Evolutionary conservation across 2,329 filamentous ascomycete genomes (phyloP).

Genomic region (Arthrobotrys conoides): DNA sequence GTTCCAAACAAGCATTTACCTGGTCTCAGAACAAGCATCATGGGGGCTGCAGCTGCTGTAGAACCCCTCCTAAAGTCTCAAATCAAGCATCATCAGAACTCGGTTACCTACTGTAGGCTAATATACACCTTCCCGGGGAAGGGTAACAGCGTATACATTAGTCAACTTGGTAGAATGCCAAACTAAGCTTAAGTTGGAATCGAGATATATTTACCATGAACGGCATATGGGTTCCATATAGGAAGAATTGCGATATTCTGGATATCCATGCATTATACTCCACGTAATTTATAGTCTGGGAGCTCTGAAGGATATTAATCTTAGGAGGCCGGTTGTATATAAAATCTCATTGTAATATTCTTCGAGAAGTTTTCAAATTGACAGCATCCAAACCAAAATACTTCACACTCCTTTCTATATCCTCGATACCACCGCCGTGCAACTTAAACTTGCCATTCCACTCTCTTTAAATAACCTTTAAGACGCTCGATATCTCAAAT

Average conservation of each 20-base stretch:
- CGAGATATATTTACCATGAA: no score
- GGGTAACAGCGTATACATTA: background rate
- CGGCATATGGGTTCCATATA: background rate
- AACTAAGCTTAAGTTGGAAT: background rate
- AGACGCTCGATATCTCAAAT: background rate
- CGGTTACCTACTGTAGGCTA: background rate
- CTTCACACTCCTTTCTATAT: slow-evolving; percentile 7
- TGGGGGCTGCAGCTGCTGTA: no score
- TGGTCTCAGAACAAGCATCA: background rate
- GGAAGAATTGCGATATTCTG: background rate
- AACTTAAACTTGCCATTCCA: no score
- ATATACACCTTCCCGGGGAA: background rate
- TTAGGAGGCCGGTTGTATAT: background rate
- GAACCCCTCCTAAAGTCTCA: background rate
- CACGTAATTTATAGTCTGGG: background rate
- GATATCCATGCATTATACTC: background rate
- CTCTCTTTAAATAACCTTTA: background rate
- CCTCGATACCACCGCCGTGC: background rate
- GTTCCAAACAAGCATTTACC: background rate
- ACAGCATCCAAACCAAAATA: background rate
- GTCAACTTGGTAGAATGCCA: background rate
- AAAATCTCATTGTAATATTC: background rate
- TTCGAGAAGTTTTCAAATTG: background rate
- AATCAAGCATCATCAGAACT: background rate
- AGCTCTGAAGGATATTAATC: background rate